Percentiles rank a stretch among this genome's conserved stretches.
Conservation (phyloP, 2,329 filamentous ascomycete genomes). For the Raffaelea deltoideospora region DNA sequence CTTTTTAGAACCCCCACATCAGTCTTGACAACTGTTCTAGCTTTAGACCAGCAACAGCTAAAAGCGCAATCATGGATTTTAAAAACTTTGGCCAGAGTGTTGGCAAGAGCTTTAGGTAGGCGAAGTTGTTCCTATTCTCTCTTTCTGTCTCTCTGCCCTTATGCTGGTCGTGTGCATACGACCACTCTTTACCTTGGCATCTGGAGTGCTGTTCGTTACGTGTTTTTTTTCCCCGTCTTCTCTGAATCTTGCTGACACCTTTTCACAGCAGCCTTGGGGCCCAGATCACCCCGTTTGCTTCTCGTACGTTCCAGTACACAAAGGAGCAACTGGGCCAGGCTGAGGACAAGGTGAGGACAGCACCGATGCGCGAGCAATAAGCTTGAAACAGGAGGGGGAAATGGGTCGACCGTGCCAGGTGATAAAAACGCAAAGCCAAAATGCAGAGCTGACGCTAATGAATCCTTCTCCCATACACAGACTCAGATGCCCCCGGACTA, state of each 20-base stretch:
- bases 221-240: background rate
- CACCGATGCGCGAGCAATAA: background rate
- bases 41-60: too few relatives aligned
- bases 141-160: background rate
- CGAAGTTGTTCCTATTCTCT: conserved; percentile 7
- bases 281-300: conserved; percentile 80
- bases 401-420: too few relatives aligned
- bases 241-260: conserved; percentile 5
- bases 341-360: conserved; percentile 62
- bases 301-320: conserved; percentile 90
- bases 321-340: conserved; percentile 94
- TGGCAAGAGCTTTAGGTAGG: conserved; percentile 40
- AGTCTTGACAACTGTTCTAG: too few relatives aligned
- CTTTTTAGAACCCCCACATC: too few relatives aligned
- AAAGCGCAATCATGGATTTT: conserved; percentile 36
- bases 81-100: conserved; percentile 42
- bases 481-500: conserved; percentile 96
- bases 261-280: conserved; percentile 44
- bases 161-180: too few relatives aligned
- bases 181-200: background rate
- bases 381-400: background rate
- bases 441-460: background rate
- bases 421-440: background rate
- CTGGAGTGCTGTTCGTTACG: background rate
- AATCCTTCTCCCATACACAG: conserved; percentile 26